These are phyloP conservation scores for Nakazawaea populi DNA, from an alignment of 805 yeast genomes.

Conservation along the genomic window DNA sequence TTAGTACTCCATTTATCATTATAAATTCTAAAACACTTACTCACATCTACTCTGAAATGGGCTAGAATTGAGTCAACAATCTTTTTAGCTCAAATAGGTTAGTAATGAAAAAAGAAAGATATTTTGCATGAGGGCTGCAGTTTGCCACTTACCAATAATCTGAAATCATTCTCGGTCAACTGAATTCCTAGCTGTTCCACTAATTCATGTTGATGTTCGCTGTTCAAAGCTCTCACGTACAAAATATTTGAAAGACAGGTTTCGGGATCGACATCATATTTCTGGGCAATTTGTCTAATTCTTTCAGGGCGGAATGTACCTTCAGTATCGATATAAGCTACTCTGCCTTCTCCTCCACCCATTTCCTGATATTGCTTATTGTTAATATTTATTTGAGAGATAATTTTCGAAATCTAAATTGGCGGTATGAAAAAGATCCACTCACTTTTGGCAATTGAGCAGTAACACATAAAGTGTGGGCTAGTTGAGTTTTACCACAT, in stretches of 20 bases:
- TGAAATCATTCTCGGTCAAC: constrained; percentile 61
- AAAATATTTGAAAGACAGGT: constrained; percentile 66
- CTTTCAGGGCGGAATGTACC: constrained; percentile 78
- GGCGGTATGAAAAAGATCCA: neutral
- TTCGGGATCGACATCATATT: constrained; percentile 65
- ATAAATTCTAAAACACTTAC: constrained; percentile 6
- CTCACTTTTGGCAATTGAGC: constrained; percentile 57
- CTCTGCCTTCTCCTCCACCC: constrained; percentile 83
- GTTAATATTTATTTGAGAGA: neutral
- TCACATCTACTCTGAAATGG: constrained; percentile 61
- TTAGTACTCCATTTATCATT: neutral
- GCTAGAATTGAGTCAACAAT: constrained; percentile 75
- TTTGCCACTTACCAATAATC: constrained; percentile 37
- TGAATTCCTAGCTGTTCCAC: constrained; percentile 62
- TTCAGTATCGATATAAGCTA: constrained; percentile 74
- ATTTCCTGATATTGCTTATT: constrained; percentile 25
- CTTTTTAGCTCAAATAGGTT: constrained; percentile 6
- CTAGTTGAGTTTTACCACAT: constrained; percentile 78
- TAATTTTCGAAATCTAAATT: neutral
- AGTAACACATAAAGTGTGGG: constrained; percentile 74
- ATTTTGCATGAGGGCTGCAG: no score
- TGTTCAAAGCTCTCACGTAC: constrained; percentile 70
- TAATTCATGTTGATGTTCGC: constrained; percentile 74
- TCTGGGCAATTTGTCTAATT: constrained; percentile 55
- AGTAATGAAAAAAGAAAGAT: neutral